phyloP scores from a whole-genome alignment of 768 basidiomycete genomes.

The Xerocomellus intermedius region DNA sequence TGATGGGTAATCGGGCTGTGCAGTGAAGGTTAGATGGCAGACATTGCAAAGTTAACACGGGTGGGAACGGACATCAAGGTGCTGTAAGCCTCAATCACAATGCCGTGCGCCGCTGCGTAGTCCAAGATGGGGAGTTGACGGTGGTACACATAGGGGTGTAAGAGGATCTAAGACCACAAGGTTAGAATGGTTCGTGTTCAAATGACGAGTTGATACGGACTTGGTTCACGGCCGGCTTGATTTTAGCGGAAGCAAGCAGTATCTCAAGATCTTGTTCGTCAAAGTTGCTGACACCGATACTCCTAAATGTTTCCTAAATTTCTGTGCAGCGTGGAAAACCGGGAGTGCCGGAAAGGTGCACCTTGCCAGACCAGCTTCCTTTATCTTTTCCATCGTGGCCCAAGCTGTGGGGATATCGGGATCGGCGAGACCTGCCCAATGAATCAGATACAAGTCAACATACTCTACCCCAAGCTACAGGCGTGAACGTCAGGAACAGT shows the following conservation, averaged over 20 bases:
- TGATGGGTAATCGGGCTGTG: constrained; percentile 58
- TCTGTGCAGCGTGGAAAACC: not conserved
- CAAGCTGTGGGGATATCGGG: constrained; percentile 65
- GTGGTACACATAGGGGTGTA: constrained; percentile 71
- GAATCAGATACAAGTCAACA: constrained; percentile 73
- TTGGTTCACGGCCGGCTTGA: constrained; percentile 70
- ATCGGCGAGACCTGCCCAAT: constrained; percentile 49
- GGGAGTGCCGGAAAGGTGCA: constrained; percentile 23
- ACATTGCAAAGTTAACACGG: not conserved
- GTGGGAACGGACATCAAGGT: constrained; percentile 49
- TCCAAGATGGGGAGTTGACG: constrained; percentile 54
- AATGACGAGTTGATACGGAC: constrained; percentile 31
- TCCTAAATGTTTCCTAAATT: constrained; percentile 37
- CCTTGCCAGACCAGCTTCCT: constrained; percentile 61
- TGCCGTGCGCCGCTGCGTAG: constrained; percentile 54
- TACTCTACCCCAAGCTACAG: constrained; percentile 59
- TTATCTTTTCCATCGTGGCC: constrained; percentile 62
- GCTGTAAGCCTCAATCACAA: constrained; percentile 73
- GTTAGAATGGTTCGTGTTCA: not conserved
- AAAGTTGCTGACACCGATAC: constrained; percentile 75
- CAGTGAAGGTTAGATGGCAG: not conserved
- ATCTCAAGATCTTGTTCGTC: constrained; percentile 50
- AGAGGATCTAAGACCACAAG: constrained; percentile 47
- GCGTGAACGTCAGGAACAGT: not conserved
- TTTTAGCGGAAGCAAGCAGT: constrained; percentile 57